Evolutionary conservation across 495 filamentous ascomycete species (phyloP).

Genomic region (Schizothecium vesticola): DNA sequence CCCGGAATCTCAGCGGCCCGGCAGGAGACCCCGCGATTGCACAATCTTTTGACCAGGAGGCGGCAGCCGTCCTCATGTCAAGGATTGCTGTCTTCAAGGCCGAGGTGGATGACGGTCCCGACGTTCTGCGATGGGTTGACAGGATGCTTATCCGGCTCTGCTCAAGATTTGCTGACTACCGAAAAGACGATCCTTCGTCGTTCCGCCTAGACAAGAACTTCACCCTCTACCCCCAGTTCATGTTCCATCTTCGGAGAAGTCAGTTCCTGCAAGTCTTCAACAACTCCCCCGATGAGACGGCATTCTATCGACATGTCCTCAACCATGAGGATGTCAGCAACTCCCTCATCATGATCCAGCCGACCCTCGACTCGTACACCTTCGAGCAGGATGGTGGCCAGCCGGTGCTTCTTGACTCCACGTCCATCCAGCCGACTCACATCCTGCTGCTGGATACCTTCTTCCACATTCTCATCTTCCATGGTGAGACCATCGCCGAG

Average conservation of each 20-base stretch:
- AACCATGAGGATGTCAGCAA: conserved; percentile 97
- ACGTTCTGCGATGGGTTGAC: conserved; percentile 97
- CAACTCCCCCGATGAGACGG: conserved; percentile 97
- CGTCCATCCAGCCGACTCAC: conserved; percentile 89
- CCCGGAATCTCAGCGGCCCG: conserved; percentile 85
- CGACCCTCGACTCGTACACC: conserved; percentile 94
- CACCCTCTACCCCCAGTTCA: conserved; percentile 97
- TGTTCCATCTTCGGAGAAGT: conserved; percentile 96
- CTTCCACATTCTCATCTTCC: conserved; percentile 99
- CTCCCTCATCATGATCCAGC: conserved; percentile 98
- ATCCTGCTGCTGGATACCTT: conserved; percentile 96
- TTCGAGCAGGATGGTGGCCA: conserved; percentile 88
- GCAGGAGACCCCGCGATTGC: conserved; percentile 96
- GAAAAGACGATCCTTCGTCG: conserved; percentile 96
- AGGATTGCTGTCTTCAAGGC: conserved; percentile 98
- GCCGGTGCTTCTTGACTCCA: conserved; percentile 91
- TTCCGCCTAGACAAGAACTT: conserved; percentile 99
- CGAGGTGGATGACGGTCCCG: conserved; percentile 97
- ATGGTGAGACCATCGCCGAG: conserved; percentile 95
- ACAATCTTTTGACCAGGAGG: conserved; percentile 98
- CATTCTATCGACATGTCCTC: conserved; percentile 94
- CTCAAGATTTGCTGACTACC: conserved; percentile 95
- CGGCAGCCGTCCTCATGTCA: conserved; percentile 96
- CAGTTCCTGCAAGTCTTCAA: conserved; percentile 99
- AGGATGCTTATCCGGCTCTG: conserved; percentile 97